Percentiles rank a stretch among this genome's conserved stretches.
phyloP scores from a whole-genome alignment of 345 rosid genomes.

The Turnera subulata region DNA sequence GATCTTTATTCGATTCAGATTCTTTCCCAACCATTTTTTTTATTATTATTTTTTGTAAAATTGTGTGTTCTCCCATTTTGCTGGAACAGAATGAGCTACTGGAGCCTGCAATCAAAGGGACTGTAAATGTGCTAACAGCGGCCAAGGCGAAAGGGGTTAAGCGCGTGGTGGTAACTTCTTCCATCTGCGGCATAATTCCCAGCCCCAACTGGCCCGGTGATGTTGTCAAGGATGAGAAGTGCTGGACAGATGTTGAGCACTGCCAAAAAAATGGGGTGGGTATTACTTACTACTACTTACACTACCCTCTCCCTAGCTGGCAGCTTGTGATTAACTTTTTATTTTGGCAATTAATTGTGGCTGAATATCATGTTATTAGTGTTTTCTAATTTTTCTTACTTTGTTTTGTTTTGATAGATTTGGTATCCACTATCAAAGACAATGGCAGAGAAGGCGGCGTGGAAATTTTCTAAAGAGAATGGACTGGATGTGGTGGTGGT shows the following conservation, averaged over 20 bases:
- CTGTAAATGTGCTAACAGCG: constrained; percentile 65
- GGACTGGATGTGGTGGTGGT: constrained; percentile 87
- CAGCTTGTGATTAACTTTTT: too few species aligned
- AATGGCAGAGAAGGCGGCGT: constrained; percentile 88
- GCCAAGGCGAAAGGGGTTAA: constrained; percentile 65
- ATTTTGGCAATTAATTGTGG: too few species aligned
- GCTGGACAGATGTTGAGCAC: constrained; percentile 77
- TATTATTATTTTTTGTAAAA: too few species aligned
- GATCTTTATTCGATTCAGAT: too few species aligned
- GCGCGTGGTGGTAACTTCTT: constrained; percentile 93
- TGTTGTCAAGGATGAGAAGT: constrained; percentile 65
- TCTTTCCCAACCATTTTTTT: too few species aligned
- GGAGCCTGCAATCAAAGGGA: constrained; percentile 86
- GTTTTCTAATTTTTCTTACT: too few species aligned
- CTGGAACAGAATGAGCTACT: constrained; percentile 57
- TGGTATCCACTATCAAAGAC: constrained; percentile 91
- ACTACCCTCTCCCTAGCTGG: too few species aligned
- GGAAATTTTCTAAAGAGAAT: constrained; percentile 73
- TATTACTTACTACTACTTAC: neutral
- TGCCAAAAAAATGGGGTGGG: constrained; percentile 66
- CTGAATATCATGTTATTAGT: neutral
- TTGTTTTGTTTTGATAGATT: constrained; percentile 31
- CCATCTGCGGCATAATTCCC: constrained; percentile 67
- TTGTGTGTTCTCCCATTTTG: too few species aligned
- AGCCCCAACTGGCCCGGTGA: constrained; percentile 88